These are phyloP conservation scores for Waitea zeae DNA, from an alignment of 1,284 basidiomycete species.

Conservation along the genomic window DNA sequence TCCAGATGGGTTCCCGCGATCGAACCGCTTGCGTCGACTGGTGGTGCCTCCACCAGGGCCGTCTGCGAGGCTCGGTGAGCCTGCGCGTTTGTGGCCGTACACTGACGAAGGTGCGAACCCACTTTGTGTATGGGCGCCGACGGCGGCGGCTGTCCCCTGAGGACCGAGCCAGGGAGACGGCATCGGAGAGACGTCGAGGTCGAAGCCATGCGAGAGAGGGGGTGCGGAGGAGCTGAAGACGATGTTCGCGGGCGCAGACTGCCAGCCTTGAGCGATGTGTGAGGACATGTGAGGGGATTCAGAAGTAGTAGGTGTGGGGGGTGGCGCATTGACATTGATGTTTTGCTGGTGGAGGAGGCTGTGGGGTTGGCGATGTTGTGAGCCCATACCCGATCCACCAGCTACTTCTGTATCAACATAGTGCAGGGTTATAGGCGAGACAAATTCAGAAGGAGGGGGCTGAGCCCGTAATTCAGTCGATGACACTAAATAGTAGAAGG, in stretches of 20 bases:
- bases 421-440: constrained; percentile 42
- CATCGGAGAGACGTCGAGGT: constrained; percentile 56
- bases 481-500: constrained; percentile 19
- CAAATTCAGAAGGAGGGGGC: constrained; percentile 37
- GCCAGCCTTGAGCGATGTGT: constrained; percentile 10
- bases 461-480: constrained; percentile 52
- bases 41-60: no score
- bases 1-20: no score
- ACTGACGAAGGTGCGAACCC: no score
- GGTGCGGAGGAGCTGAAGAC: constrained; percentile 28
- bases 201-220: constrained; percentile 27
- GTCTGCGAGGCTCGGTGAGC: no score
- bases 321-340: no score
- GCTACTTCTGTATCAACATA: constrained; percentile 5
- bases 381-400: not conserved
- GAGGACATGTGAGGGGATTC: constrained; percentile 11
- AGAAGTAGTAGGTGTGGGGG: constrained; percentile 12
- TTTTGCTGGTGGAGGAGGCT: constrained; percentile 7
- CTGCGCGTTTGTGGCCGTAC: no score
- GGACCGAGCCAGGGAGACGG: constrained; percentile 59
- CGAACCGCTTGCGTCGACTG: no score
- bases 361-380: constrained; percentile 6
- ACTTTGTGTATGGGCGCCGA: no score
- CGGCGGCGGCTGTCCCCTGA: no score
- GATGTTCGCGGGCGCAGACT: constrained; percentile 46